Percentiles rank a stretch among this genome's conserved stretches.
Conservation (phyloP, 768 basidiomycete genomes). For the Pulveroboletus sp. region DNA sequence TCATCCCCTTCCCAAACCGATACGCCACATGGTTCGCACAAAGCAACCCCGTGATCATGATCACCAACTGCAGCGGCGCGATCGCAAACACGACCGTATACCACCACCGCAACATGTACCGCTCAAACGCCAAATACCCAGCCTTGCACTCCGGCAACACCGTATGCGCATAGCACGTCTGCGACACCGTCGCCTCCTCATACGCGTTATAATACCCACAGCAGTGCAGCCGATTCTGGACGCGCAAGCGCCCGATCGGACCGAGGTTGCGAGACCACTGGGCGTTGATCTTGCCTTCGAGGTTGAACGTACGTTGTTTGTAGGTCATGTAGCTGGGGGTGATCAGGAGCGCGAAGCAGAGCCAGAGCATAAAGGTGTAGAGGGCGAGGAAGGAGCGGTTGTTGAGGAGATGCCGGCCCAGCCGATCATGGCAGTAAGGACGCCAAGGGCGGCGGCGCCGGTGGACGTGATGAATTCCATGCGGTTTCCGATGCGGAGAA, state of each 20-base stretch:
- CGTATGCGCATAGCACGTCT: conserved; percentile 72
- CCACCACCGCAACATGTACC: conserved; percentile 55
- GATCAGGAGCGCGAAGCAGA: conserved; percentile 67
- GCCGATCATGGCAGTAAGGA: conserved; percentile 68
- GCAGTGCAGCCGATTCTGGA: conserved; percentile 75
- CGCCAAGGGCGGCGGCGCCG: conserved; percentile 53
- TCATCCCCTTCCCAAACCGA: conserved; percentile 86
- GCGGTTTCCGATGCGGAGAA: conserved; percentile 68
- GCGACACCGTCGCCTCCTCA: conserved; percentile 72
- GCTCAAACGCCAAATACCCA: conserved; percentile 57
- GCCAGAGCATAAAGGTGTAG: conserved; percentile 72
- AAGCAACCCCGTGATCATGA: conserved; percentile 62
- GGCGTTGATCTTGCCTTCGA: conserved; percentile 76
- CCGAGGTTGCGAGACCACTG: conserved; percentile 72
- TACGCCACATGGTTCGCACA: conserved; percentile 86
- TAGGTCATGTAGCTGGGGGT: conserved; percentile 78
- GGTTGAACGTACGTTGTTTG: conserved; percentile 71
- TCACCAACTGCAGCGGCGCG: conserved; percentile 58
- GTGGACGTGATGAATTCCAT: conserved; percentile 71
- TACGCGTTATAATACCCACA: conserved; percentile 82
- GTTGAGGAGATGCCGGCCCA: conserved; percentile 82
- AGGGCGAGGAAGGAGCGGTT: conserved; percentile 79
- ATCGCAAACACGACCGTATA: conserved; percentile 63
- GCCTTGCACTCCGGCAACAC: conserved; percentile 73
- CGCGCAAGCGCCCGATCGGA: conserved; percentile 56